A percentile compares a stretch with the other conserved stretches of the same genome.
These are phyloP conservation scores for Thermomucor indicae-seudaticae DNA, from an alignment of 371 early-diverging fungal species.

Conservation along the genomic window DNA sequence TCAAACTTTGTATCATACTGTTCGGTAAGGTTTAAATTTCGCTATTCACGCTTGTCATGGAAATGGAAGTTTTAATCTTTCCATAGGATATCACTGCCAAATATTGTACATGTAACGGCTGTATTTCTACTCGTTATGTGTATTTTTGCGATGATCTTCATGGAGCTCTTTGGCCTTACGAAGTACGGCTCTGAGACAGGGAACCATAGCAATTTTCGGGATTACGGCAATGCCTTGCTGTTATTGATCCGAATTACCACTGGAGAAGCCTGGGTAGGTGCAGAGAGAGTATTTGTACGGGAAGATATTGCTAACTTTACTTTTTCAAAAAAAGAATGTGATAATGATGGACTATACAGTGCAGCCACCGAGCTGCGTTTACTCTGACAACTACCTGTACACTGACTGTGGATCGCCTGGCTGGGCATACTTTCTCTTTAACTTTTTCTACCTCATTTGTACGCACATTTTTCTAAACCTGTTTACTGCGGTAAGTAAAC, in stretches of 20 bases:
- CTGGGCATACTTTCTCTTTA: conserved; percentile 53
- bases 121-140: conserved; percentile 56
- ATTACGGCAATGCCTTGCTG: conserved; percentile 54
- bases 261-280: conserved; percentile 54
- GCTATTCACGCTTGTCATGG: neutral
- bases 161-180: conserved; percentile 58
- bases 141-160: conserved; percentile 57
- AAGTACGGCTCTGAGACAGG: conserved; percentile 46
- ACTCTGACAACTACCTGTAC: conserved; percentile 40
- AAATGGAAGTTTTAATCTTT: neutral
- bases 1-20: conserved; percentile 51
- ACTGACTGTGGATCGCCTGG: conserved; percentile 50
- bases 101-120: conserved; percentile 54
- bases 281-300: neutral
- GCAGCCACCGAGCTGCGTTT: conserved; percentile 43
- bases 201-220: conserved; percentile 43
- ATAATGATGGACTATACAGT: conserved; percentile 54
- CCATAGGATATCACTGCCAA: conserved; percentile 43
- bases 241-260: conserved; percentile 54
- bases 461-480: conserved; percentile 59
- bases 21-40: conserved; percentile 32
- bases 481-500: conserved; percentile 51
- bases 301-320: neutral
- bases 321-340: conserved; percentile 23
- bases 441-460: conserved; percentile 53